Evolutionary conservation across 768 basidiomycete genomes (phyloP).

Genomic region (Leccinum subgranulosum): DNA sequence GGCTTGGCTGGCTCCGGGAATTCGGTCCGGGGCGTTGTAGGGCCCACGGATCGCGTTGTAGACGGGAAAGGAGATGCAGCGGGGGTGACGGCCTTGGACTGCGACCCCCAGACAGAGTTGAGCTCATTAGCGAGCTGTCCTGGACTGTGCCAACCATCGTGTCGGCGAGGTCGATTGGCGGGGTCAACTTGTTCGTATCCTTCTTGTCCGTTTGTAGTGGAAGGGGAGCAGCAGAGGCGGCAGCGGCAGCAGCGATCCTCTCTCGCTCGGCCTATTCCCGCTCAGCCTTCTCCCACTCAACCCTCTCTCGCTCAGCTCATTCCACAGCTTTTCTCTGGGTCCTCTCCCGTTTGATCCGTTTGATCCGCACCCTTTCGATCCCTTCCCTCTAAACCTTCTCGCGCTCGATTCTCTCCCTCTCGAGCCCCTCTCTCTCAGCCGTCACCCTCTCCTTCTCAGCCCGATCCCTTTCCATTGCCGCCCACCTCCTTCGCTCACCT

Average conservation of each 20-base stretch:
- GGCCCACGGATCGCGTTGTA: no score
- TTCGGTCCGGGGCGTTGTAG: no score
- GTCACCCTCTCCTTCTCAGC: slow-evolving; percentile 12
- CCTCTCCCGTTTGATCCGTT: slow-evolving; percentile 1
- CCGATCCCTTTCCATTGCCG: slow-evolving; percentile 11
- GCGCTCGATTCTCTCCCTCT: slow-evolving; percentile 8
- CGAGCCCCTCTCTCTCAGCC: slow-evolving; percentile 15
- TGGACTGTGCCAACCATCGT: no score
- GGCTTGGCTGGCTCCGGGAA: no score
- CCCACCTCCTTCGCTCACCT: slow-evolving; percentile 20
- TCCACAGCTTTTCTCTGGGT: slow-evolving; percentile 1
- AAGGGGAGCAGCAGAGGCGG: not conserved
- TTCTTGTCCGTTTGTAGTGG: slow-evolving; percentile 15
- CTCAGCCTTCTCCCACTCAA: slow-evolving; percentile 1
- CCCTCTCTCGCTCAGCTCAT: no score
- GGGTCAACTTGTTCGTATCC: slow-evolving; percentile 15
- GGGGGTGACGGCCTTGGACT: slow-evolving; percentile 27
- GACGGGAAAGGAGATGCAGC: not conserved
- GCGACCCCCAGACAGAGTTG: slow-evolving; percentile 48
- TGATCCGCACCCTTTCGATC: not conserved
- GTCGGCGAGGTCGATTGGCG: slow-evolving; percentile 34
- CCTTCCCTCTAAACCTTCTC: slow-evolving; percentile 7
- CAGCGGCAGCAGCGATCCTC: slow-evolving; percentile 5
- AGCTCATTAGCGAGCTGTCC: slow-evolving; percentile 41
- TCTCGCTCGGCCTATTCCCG: slow-evolving; percentile 11